Conservation (phyloP, 495 filamentous ascomycete genomes). For the Penicillium odoratum region DNA sequence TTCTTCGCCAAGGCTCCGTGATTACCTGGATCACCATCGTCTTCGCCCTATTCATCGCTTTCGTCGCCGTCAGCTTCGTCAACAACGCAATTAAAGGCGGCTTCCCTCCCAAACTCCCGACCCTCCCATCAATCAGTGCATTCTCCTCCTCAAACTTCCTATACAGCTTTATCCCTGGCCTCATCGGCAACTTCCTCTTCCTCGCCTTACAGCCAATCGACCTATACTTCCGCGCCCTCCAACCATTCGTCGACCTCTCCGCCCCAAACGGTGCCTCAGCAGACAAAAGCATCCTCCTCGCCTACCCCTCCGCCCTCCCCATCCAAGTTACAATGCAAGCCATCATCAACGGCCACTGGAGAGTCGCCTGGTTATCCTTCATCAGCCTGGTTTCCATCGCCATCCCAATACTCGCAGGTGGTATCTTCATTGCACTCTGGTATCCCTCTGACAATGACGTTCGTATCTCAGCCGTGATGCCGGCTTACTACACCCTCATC, state of each 20-base stretch:
- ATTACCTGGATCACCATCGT: constrained; percentile 62
- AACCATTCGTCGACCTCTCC: constrained; percentile 70
- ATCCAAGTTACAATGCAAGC: constrained; percentile 63
- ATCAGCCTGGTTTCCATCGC: constrained; percentile 62
- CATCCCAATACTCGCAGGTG: constrained; percentile 75
- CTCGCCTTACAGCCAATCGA: constrained; percentile 78
- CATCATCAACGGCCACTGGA: constrained; percentile 63
- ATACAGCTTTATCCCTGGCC: constrained; percentile 78
- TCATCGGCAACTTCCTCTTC: constrained; percentile 74
- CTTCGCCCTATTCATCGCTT: constrained; percentile 65
- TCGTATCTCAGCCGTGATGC: constrained; percentile 67
- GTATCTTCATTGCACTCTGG: constrained; percentile 78
- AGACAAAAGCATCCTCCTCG: constrained; percentile 66
- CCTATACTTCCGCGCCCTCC: constrained; percentile 68
- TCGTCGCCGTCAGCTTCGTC: constrained; percentile 77
- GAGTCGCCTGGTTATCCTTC: constrained; percentile 67
- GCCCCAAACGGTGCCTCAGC: constrained; percentile 60
- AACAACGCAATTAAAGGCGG: constrained; percentile 63
- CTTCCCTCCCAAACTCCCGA: constrained; percentile 66
- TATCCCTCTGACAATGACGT: constrained; percentile 50
- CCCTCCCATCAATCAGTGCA: constrained; percentile 58
- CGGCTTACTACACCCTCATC: constrained; percentile 65
- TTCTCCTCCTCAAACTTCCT: constrained; percentile 88
- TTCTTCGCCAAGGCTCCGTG: constrained; percentile 63
- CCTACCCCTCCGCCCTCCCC: constrained; percentile 69